Percentiles rank a stretch among this genome's conserved stretches.
Conservation (phyloP, 2,329 filamentous ascomycete species). For the Fonsecaea nubica region DNA sequence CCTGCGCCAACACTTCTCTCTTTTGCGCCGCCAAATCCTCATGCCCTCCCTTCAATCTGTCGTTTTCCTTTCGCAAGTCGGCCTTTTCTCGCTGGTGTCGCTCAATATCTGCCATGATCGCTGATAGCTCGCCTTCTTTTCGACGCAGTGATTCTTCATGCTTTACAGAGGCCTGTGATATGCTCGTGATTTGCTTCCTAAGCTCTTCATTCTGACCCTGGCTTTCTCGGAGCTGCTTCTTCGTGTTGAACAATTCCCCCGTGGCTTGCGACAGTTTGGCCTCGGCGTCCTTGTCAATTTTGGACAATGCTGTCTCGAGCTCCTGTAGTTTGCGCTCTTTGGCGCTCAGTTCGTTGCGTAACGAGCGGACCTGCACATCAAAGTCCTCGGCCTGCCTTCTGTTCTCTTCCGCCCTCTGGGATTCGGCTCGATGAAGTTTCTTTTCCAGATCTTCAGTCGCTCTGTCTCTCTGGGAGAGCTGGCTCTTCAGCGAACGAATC, state of each 20-base stretch:
- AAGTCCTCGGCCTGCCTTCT: constrained; percentile 35
- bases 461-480: constrained; percentile 36
- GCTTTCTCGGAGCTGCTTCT: constrained; percentile 76
- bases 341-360: constrained; percentile 85
- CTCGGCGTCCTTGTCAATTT: constrained; percentile 86
- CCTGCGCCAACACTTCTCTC: constrained; percentile 84
- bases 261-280: constrained; percentile 78
- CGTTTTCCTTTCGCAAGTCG: constrained; percentile 79
- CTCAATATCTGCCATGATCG: constrained; percentile 83
- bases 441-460: constrained; percentile 35
- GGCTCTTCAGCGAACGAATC: constrained; percentile 35
- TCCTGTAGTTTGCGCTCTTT: constrained; percentile 92
- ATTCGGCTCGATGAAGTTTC: constrained; percentile 35
- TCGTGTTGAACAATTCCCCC: constrained; percentile 78
- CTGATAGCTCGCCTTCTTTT: constrained; percentile 89
- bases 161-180: constrained; percentile 89
- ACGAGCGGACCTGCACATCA: constrained; percentile 75
- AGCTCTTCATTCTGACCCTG: constrained; percentile 80
- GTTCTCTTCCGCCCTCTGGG: constrained; percentile 32
- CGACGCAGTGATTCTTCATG: constrained; percentile 92
- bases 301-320: constrained; percentile 80
- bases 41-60: constrained; percentile 73
- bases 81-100: constrained; percentile 81
- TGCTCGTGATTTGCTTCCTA: constrained; percentile 81
- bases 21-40: constrained; percentile 77